Percentiles rank a stretch among this genome's conserved stretches.
These are phyloP conservation scores for Colletotrichum plurivorum DNA, from an alignment of 2,329 filamentous ascomycete species.

Conservation along the genomic window DNA sequence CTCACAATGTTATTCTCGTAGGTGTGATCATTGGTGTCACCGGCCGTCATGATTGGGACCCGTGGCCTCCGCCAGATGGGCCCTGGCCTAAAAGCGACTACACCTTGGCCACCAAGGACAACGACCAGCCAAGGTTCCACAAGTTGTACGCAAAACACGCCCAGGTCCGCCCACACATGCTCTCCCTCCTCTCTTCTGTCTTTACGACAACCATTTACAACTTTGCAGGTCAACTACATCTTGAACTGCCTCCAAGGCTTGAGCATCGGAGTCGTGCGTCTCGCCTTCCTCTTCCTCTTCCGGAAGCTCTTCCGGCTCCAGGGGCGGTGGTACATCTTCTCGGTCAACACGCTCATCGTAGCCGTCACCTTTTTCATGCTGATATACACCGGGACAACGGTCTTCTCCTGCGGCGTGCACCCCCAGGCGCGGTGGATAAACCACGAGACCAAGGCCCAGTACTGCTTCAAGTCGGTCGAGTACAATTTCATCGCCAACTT, in stretches of 20 bases:
- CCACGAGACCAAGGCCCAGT: slow-evolving; percentile 1
- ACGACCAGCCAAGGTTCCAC: slow-evolving; percentile 7
- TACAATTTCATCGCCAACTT: slow-evolving; percentile 11
- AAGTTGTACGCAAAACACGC: not conserved
- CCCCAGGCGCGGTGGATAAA: slow-evolving; percentile 18
- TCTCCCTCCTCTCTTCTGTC: not conserved
- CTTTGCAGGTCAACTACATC: slow-evolving; percentile 3
- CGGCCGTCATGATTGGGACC: slow-evolving; percentile 30
- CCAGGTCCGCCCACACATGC: not conserved
- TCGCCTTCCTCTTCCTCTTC: slow-evolving; percentile 29
- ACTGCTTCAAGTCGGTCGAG: not conserved
- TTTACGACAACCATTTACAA: too few relatives aligned
- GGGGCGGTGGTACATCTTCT: slow-evolving; percentile 7
- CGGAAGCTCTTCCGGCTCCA: slow-evolving; percentile 20
- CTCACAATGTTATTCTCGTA: not conserved
- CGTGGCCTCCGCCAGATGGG: slow-evolving; percentile 21
- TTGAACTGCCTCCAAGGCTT: slow-evolving; percentile 15
- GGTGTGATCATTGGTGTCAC: slow-evolving; percentile 7
- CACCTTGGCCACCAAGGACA: slow-evolving; percentile 10
- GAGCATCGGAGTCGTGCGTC: slow-evolving; percentile 17
- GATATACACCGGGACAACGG: not conserved
- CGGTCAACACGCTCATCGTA: slow-evolving; percentile 7
- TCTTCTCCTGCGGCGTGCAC: slow-evolving; percentile 19
- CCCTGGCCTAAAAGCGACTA: slow-evolving; percentile 27
- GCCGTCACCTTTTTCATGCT: slow-evolving; percentile 18